phyloP scores from a whole-genome alignment of 805 yeast species.

The Wickerhamomyces tratensis region DNA sequence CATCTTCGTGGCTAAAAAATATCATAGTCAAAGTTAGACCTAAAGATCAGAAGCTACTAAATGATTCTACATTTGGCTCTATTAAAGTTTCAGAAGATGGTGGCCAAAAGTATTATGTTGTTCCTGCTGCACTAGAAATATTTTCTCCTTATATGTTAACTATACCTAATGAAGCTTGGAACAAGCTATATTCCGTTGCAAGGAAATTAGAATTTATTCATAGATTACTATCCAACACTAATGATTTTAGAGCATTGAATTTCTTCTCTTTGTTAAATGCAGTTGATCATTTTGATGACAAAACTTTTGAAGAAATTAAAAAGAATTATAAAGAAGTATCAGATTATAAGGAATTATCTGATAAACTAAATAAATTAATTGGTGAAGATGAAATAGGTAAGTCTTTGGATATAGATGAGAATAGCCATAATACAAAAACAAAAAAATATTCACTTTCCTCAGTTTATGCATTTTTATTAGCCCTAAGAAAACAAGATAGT shows the following conservation, averaged over 20 bases:
- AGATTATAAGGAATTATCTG: conserved; percentile 18
- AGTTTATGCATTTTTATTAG: conserved; percentile 16
- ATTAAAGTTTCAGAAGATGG: conserved; percentile 19
- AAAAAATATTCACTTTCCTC: background rate
- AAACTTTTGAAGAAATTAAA: conserved; percentile 10
- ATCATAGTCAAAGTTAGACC: conserved; percentile 10
- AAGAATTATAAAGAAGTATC: conserved; percentile 10
- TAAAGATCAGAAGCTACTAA: conserved; percentile 7
- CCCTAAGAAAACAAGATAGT: conserved; percentile 38
- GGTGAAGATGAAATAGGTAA: conserved; percentile 8
- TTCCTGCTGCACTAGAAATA: conserved; percentile 21
- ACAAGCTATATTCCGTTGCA: conserved; percentile 26
- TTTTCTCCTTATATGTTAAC: conserved; percentile 25
- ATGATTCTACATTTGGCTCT: conserved; percentile 18
- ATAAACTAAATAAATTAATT: conserved; percentile 6
- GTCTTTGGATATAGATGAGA: background rate
- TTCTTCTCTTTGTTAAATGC: conserved; percentile 28
- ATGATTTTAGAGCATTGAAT: conserved; percentile 31
- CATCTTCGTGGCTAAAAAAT: conserved; percentile 24
- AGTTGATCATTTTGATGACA: conserved; percentile 23
- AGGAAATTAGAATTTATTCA: conserved; percentile 37
- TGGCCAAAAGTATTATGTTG: conserved; percentile 20
- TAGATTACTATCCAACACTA: conserved; percentile 28
- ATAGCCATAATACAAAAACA: background rate
- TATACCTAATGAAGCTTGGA: conserved; percentile 31